Percentiles rank a stretch among this genome's conserved stretches.
Conservation (phyloP, 352 stramenopile species). For the Pythium aphanidermatum region DNA sequence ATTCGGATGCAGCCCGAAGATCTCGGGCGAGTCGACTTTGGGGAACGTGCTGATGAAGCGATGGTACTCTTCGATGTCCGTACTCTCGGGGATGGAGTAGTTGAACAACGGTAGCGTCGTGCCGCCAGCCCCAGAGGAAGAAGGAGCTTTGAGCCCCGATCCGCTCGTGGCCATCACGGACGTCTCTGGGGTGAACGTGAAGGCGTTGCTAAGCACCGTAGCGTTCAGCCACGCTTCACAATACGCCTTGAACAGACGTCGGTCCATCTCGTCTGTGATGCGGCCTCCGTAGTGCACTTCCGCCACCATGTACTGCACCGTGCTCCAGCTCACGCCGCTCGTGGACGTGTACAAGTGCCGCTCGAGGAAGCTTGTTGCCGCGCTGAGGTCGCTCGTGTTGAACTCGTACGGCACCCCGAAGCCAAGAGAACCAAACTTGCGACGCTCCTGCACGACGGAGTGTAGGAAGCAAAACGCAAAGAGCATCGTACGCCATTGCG, state of each 20-base stretch:
- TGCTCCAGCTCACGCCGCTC: slow-evolving; percentile 44
- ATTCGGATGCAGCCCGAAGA: slow-evolving; percentile 78
- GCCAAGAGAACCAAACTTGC: slow-evolving; percentile 71
- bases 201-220: slow-evolving; percentile 44
- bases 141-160: too few species aligned
- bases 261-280: slow-evolving; percentile 77
- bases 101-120: slow-evolving; percentile 29
- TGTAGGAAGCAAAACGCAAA: slow-evolving; percentile 78
- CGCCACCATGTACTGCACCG: slow-evolving; percentile 78
- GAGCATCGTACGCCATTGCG: slow-evolving; percentile 55
- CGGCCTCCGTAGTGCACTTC: slow-evolving; percentile 79
- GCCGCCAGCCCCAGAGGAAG: background rate
- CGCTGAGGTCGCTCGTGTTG: slow-evolving; percentile 63
- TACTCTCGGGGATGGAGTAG: slow-evolving; percentile 37
- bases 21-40: slow-evolving; percentile 70
- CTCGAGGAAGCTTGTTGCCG: slow-evolving; percentile 62
- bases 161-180: slow-evolving; percentile 20
- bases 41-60: slow-evolving; percentile 55
- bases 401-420: slow-evolving; percentile 79
- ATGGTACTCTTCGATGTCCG: slow-evolving; percentile 57
- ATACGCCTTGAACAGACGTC: slow-evolving; percentile 65
- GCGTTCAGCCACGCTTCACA: slow-evolving; percentile 71
- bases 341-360: slow-evolving; percentile 58
- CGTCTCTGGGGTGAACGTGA: slow-evolving; percentile 65
- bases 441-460: slow-evolving; percentile 62